Conservation (phyloP, 495 filamentous ascomycete genomes). For the Choiromyces venosus region DNA sequence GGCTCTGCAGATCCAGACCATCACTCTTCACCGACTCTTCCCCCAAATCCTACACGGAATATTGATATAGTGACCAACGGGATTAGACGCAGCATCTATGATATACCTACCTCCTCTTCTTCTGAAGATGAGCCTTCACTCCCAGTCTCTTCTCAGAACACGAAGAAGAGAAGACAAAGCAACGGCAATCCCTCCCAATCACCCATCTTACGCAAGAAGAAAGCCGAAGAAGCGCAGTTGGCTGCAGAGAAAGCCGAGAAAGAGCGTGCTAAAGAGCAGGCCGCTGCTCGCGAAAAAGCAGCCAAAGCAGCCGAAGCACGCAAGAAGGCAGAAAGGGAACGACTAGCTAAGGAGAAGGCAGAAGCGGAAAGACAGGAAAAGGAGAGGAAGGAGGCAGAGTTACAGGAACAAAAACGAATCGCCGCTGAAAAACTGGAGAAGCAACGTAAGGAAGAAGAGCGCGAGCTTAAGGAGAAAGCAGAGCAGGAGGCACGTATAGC, state of each 20-base stretch:
- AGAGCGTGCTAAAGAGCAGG: conserved; percentile 4
- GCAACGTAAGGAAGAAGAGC: conserved; percentile 4
- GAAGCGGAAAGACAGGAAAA: conserved; percentile 14
- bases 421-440: conserved; percentile 15
- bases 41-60: neutral
- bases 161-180: neutral
- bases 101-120: conserved; percentile 1
- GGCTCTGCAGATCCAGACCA: neutral
- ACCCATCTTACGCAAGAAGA: neutral
- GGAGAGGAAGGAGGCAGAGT: conserved; percentile 20
- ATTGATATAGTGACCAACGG: neutral
- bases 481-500: conserved; percentile 17
- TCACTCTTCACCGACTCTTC: neutral
- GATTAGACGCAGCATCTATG: neutral
- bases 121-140: neutral
- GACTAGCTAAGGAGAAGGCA: conserved; percentile 11
- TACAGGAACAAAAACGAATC: conserved; percentile 1
- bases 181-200: neutral
- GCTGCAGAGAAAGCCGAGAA: neutral
- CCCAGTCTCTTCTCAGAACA: neutral
- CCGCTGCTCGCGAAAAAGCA: conserved; percentile 8
- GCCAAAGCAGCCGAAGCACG: conserved; percentile 9
- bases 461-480: conserved; percentile 7
- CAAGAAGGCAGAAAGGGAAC: conserved; percentile 9
- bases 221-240: neutral